Conservation (phyloP, 2,329 filamentous ascomycete species). For the Pseudogymnoascus sp. region DNA sequence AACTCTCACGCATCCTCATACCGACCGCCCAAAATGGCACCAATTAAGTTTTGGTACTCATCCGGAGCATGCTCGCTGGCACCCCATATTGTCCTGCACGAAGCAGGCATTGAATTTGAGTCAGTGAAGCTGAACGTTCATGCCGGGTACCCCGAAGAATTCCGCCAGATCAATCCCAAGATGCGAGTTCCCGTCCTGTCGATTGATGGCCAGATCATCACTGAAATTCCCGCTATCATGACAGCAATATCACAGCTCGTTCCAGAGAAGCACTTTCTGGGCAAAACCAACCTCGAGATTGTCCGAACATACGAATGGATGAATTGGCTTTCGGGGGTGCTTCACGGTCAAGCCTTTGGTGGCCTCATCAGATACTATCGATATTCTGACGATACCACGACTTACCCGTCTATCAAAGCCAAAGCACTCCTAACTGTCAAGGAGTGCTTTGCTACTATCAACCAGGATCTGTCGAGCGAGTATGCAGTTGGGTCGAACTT, state of each 20-base stretch:
- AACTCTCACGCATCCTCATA: not conserved
- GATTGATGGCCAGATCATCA: conserved; percentile 27
- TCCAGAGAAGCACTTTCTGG: conserved; percentile 26
- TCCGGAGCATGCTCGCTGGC: conserved; percentile 28
- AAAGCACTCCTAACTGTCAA: conserved; percentile 22
- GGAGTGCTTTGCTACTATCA: conserved; percentile 23
- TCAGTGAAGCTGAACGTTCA: conserved; percentile 13
- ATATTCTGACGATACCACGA: conserved; percentile 21
- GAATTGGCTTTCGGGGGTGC: conserved; percentile 28
- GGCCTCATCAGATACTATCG: conserved; percentile 23
- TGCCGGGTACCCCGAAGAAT: conserved; percentile 17
- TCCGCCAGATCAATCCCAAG: conserved; percentile 29
- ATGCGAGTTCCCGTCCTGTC: conserved; percentile 27
- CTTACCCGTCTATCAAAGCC: conserved; percentile 18
- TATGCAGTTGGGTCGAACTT: conserved; percentile 27
- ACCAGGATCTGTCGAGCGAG: conserved; percentile 20
- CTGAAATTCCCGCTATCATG: conserved; percentile 29
- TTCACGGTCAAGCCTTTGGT: conserved; percentile 28
- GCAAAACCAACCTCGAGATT: conserved; percentile 25
- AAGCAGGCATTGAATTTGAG: conserved; percentile 22
- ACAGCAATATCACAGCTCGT: conserved; percentile 28
- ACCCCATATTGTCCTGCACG: conserved; percentile 28
- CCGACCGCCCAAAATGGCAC: conserved; percentile 13
- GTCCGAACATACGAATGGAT: conserved; percentile 32
- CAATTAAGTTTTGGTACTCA: conserved; percentile 25